Conservation (phyloP, 768 basidiomycete genomes). For the Leccinum truebloodii region DNA sequence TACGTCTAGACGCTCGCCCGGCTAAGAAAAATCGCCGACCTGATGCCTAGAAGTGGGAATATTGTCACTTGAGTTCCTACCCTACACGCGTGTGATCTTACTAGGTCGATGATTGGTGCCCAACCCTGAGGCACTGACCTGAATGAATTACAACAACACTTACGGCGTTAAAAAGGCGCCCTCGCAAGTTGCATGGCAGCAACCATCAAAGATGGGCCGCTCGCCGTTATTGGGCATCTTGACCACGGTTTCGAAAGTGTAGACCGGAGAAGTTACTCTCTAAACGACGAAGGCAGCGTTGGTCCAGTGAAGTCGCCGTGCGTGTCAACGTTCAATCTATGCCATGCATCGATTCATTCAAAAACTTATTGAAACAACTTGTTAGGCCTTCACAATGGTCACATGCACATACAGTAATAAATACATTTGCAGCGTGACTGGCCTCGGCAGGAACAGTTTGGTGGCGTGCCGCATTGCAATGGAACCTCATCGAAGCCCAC, state of each 20-base stretch:
- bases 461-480: background rate
- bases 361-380: background rate
- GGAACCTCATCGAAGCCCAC: background rate
- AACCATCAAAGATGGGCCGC: background rate
- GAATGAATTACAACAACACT: background rate
- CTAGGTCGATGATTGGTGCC: background rate
- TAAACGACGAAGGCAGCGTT: background rate
- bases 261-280: background rate
- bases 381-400: background rate
- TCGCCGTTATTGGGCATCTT: background rate
- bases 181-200: background rate
- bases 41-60: background rate
- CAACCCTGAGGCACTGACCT: background rate
- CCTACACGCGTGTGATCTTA: conserved; percentile 11
- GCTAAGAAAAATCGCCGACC: conserved; percentile 1
- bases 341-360: background rate
- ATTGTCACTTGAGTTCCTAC: background rate
- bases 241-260: background rate
- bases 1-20: background rate
- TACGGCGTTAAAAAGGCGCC: conserved; percentile 1
- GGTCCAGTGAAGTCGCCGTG: background rate
- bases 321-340: background rate
- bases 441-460: background rate
- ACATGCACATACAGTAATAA: background rate
- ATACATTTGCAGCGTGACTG: background rate